Evolutionary conservation across 2,329 filamentous ascomycete species (phyloP), one percentile per base, ranked within the genome.

Genomic region (Penicillium sp.): DNA sequence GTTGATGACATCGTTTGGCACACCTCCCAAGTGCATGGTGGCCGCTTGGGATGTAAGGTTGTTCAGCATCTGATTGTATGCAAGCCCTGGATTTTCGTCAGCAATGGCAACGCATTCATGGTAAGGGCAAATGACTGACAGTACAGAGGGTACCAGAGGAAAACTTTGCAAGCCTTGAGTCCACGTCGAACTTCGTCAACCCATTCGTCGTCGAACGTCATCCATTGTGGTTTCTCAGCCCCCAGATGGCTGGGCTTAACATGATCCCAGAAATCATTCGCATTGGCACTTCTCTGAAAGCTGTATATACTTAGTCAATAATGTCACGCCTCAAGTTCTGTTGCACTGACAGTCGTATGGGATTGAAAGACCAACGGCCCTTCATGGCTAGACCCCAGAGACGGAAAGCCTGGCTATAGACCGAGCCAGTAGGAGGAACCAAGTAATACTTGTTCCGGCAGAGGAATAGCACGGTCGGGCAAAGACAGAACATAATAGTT

Each of bases 141-240:
- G 56, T 69, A 77, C 7, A 76, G 62, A n/a, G 73, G 73, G 39
- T 69, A 78, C 64, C 74, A 77, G 46, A 77, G 67, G 64, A 86
- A 90, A 21, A 87, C 84, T 49, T 78, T 74, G 70, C 83, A 86
- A 41, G 83, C 83, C 53, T 77, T 73, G 41, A 86, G 70, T 46
- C 84, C 85, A 65, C 85, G 82, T 36, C 75, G 74, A 33, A 89
- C 80, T 59, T 90, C 84, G 59, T 88, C 85, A 21, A 91, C 86
- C 85, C 86, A 91, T 36, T 79, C 79, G 52, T 91, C 87, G 47
- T 91, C 86, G 53, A 88, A 89, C 0, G 81, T 85, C 83, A 90
- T 89, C 60, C 60, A 63, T 4, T n/a, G n/a, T 1, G 60, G 60
- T 7, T 55, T 55, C 27, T 38, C 38, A 2, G 48, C 27, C 0